phyloP scores from a whole-genome alignment of 2,329 filamentous ascomycete species.

The Lecanicillium sp. region DNA sequence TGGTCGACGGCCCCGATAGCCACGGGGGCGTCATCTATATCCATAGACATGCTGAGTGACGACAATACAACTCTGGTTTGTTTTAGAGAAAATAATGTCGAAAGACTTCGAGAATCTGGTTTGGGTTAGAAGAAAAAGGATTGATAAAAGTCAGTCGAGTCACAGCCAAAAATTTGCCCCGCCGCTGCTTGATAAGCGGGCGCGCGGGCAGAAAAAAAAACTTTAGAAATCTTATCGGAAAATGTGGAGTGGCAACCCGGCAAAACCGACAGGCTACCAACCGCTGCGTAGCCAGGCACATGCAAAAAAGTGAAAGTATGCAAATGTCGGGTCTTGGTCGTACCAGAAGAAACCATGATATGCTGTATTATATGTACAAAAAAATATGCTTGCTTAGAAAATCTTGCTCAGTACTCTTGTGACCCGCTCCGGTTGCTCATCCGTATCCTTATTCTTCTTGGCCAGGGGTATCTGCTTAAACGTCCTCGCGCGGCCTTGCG shows the following conservation, averaged over 20 bases:
- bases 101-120: background rate
- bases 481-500: conserved; percentile 31
- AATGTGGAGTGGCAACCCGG: conserved; percentile 12
- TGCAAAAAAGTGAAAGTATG: conserved; percentile 1
- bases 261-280: no score
- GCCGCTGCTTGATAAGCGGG: conserved; percentile 34
- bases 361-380: conserved; percentile 8
- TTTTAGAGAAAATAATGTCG: background rate
- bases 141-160: conserved; percentile 16
- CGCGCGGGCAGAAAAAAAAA: conserved; percentile 13
- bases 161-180: conserved; percentile 26
- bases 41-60: conserved; percentile 34
- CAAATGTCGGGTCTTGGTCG: conserved; percentile 1
- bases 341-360: background rate
- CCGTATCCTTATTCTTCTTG: conserved; percentile 38
- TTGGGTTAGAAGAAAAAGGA: conserved; percentile 18
- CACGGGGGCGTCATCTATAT: conserved; percentile 38
- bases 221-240: conserved; percentile 22
- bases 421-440: conserved; percentile 49
- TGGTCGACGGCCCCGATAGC: conserved; percentile 29
- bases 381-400: conserved; percentile 37
- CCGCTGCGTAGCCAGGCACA: background rate
- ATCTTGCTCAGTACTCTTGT: conserved; percentile 59
- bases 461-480: conserved; percentile 63
- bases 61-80: conserved; percentile 10